Base-by-base conservation (phyloP, 2,329 filamentous ascomycete species). In the Colletotrichum sp. region DNA sequence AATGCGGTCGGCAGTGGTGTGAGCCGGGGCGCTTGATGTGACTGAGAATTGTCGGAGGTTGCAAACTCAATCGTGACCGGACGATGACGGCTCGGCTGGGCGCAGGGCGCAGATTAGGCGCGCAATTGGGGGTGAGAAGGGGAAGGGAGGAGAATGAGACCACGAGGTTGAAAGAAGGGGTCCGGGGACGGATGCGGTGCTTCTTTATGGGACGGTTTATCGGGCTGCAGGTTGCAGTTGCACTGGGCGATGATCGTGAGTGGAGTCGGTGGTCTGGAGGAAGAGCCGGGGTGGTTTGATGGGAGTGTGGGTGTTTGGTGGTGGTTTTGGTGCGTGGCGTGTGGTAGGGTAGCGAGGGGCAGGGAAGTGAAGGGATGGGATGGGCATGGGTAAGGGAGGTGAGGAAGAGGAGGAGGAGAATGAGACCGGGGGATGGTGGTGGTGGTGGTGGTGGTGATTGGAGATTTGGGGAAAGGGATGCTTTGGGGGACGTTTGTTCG, bases 181-280 rank as follows among this genome's bases (percentile, higher is more conserved):
- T 30, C 58, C 30, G 12, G n/a, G 62, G 65, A 55, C 43, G 34
- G 58, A 39, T 34, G 34, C 27, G 65, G 56, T 43, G n/a, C 52
- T 62, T 68, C 70, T 76, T 67, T 76, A 76, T 76, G 70, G 68
- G 34, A 74, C 16, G 28, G 34, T 73, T 69, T 76, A 74, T 74
- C 74, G 64, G 74, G 39, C 39, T 60, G 70, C 64, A 75, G 73
- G 73, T 73, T 75, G 65, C 74, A 76, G 74, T 76, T 65, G 58
- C 74, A 76, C 74, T 28, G 64, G 64, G 70, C 56, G 70, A 69
- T 65, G 74, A 76, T 76, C 74, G 70, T 76, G 65, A 60, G 74
- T 76, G 74, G 74, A 67, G 73, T 65, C 28, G 52, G 22, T 55
- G 39, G 64, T 65, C 30, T 48, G 30, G 66, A 60, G 43, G 60